A percentile compares a stretch with the other conserved stretches of the same genome.
Evolutionary conservation across 306 rosid species (phyloP).

Genomic region (Sicyos edulis): DNA sequence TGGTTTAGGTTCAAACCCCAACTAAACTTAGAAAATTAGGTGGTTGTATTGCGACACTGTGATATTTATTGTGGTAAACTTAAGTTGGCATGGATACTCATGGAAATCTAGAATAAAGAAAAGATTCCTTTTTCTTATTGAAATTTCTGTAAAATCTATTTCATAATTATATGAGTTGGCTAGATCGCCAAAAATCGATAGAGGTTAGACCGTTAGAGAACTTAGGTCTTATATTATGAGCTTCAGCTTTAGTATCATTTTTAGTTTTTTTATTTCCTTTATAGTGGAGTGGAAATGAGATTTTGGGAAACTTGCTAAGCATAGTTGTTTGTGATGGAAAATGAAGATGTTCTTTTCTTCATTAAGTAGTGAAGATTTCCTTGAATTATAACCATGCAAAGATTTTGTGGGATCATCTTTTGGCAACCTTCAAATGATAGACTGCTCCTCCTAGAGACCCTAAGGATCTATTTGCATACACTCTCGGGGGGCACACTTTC

Average conservation of each 20-base stretch:
- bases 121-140: not conserved
- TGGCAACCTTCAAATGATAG: no score
- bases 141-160: not conserved
- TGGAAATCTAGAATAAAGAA: not conserved
- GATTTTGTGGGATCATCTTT: no score
- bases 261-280: not conserved
- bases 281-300: not conserved
- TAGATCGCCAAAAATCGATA: not conserved
- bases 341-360: slow-evolving; percentile 35
- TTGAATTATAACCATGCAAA: not conserved
- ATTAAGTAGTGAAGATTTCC: slow-evolving; percentile 30
- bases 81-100: not conserved
- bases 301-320: slow-evolving; percentile 25
- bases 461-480: no score
- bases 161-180: not conserved
- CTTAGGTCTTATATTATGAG: not conserved
- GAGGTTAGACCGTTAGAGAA: not conserved
- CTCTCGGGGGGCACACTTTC: no score
- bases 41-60: not conserved
- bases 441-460: no score
- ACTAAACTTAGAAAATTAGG: not conserved
- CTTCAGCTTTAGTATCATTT: not conserved
- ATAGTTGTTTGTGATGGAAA: slow-evolving; percentile 39
- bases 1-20: not conserved
- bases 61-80: not conserved